Percentiles rank a stretch among this genome's conserved stretches.
Conservation (phyloP, 108 stramenopile genomes). For the Skeletonema grethae region DNA sequence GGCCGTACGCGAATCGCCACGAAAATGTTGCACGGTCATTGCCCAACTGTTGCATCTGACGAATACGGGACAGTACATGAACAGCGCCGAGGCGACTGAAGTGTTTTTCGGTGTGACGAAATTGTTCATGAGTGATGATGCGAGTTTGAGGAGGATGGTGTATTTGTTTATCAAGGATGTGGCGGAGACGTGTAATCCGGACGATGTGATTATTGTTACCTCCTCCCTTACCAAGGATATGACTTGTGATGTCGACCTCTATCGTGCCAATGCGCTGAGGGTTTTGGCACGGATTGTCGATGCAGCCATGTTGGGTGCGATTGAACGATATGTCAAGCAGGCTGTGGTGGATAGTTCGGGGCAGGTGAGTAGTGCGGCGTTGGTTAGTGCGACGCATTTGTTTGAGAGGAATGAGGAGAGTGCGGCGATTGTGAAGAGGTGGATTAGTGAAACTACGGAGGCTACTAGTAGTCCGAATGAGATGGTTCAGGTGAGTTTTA, state of each 20-base stretch:
- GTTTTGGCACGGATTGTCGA: conserved; percentile 98
- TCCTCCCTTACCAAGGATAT: conserved; percentile 98
- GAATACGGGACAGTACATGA: conserved; percentile 84
- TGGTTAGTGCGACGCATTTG: conserved; percentile 89
- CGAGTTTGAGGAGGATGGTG: conserved; percentile 84
- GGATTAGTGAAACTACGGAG: conserved; percentile 95
- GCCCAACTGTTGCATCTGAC: conserved; percentile 94
- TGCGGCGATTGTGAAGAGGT: conserved; percentile 85
- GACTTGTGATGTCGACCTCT: conserved; percentile 97
- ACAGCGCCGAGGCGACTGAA: conserved; percentile 83
- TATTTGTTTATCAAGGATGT: conserved; percentile 99
- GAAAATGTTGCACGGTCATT: conserved; percentile 98
- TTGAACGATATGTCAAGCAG: conserved; percentile 99
- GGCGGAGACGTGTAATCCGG: conserved; percentile 96
- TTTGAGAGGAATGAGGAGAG: conserved; percentile 75
- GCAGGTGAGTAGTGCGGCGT: conserved; percentile 94
- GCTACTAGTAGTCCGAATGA: conserved; percentile 90
- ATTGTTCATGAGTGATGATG: conserved; percentile 97
- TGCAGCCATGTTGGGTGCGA: conserved; percentile 97
- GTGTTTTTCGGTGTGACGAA: conserved; percentile 99
- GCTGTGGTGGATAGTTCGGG: conserved; percentile 97
- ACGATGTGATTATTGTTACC: conserved; percentile 99
- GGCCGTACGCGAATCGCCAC: conserved; percentile 94
- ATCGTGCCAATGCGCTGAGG: conserved; percentile 97
- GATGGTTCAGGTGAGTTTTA: conserved; percentile 89